Conservation (phyloP, 2,329 filamentous ascomycete genomes). For the Fusarium keratoplasticum region DNA sequence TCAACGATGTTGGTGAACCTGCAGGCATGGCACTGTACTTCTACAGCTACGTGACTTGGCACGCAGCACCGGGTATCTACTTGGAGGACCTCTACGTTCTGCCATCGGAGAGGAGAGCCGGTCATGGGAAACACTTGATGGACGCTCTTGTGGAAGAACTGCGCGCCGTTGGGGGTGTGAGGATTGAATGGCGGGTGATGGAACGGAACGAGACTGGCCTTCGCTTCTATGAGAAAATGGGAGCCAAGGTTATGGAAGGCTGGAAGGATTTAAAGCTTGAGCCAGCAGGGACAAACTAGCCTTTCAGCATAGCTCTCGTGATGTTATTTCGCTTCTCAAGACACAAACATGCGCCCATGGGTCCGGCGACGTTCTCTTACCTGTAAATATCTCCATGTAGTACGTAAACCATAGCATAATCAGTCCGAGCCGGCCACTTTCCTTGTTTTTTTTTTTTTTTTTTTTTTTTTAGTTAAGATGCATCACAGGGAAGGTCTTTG, state of each 20-base stretch:
- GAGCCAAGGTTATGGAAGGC: background rate
- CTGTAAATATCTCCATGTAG: no score
- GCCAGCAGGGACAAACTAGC: no score
- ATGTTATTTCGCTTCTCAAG: no score
- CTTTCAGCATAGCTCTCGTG: no score
- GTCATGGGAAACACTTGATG: background rate
- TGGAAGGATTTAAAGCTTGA: background rate
- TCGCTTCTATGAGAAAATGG: background rate
- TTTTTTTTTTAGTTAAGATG: no score
- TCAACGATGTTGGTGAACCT: background rate
- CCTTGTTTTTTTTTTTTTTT: no score
- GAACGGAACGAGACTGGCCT: background rate
- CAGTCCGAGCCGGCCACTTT: no score
- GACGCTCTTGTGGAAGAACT: background rate
- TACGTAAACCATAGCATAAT: no score
- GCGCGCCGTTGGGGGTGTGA: background rate
- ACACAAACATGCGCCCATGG: no score
- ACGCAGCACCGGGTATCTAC: slow-evolving; percentile 1
- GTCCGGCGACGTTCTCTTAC: no score
- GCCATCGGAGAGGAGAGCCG: background rate
- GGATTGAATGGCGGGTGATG: slow-evolving; percentile 1
- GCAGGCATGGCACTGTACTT: slow-evolving; percentile 7
- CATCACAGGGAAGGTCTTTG: no score
- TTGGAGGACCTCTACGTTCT: slow-evolving; percentile 4
- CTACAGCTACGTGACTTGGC: slow-evolving; percentile 5